A percentile compares a stretch with the other conserved stretches of the same genome.
phyloP scores from a whole-genome alignment of 495 filamentous ascomycete species.

The Lophiostoma macrostomum region DNA sequence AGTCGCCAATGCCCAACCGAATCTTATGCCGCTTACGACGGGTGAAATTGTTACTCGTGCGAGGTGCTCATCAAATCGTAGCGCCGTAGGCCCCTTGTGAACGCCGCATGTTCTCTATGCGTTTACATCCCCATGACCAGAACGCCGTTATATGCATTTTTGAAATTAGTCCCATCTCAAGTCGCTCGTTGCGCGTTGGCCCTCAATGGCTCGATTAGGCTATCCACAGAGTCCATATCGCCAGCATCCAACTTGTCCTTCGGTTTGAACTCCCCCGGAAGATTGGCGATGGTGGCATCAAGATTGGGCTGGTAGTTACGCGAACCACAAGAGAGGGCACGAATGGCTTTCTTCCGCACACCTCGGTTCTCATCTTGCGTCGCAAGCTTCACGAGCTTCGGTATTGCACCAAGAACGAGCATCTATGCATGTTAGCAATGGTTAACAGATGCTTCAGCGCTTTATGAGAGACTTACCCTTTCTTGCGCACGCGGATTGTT shows the following conservation, averaged over 20 bases:
- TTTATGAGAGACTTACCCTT: constrained; percentile 45
- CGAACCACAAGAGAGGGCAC: constrained; percentile 76
- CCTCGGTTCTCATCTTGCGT: constrained; percentile 55
- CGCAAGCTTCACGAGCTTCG: constrained; percentile 63
- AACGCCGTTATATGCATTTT: constrained; percentile 3
- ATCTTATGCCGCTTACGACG: too few species aligned
- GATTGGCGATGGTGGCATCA: constrained; percentile 57
- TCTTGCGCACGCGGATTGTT: constrained; percentile 87
- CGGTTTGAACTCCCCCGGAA: constrained; percentile 61
- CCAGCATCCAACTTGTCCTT: constrained; percentile 58
- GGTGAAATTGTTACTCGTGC: too few species aligned
- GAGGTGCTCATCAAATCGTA: too few species aligned
- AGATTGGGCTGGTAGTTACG: constrained; percentile 83
- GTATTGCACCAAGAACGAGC: constrained; percentile 66
- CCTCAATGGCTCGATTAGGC: constrained; percentile 64
- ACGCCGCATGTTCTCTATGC: not conserved
- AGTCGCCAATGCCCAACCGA: too few species aligned
- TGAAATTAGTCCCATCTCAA: too few species aligned
- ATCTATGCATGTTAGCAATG: constrained; percentile 44
- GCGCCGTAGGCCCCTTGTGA: too few species aligned
- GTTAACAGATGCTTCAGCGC: not conserved
- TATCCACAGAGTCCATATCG: constrained; percentile 83
- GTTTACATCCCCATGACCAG: not conserved
- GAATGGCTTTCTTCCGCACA: constrained; percentile 82
- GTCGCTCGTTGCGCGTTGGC: constrained; percentile 44